Evolutionary conservation across 768 basidiomycete genomes (phyloP).

Genomic region (Tylopilus balloui): DNA sequence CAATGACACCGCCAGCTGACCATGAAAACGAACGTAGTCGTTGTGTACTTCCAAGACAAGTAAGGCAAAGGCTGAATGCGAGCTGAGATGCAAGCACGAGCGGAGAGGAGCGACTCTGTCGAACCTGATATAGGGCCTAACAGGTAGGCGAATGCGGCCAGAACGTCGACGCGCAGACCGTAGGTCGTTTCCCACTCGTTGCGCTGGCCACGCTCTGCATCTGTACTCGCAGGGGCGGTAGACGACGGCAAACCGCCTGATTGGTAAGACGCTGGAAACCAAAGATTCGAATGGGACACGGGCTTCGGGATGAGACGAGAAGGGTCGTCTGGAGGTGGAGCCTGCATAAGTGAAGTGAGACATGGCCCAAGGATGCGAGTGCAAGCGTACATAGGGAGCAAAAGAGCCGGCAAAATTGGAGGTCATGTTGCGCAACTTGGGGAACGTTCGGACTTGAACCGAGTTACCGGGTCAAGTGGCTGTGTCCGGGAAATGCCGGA

Average conservation of each 20-base stretch:
- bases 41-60: slow-evolving; percentile 74
- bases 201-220: slow-evolving; percentile 37
- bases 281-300: slow-evolving; percentile 36
- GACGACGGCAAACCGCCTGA: slow-evolving; percentile 64
- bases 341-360: slow-evolving; percentile 33
- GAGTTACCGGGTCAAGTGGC: slow-evolving; percentile 20
- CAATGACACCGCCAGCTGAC: slow-evolving; percentile 35
- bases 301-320: slow-evolving; percentile 11
- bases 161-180: slow-evolving; percentile 61
- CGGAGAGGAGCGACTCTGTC: slow-evolving; percentile 16
- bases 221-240: slow-evolving; percentile 33
- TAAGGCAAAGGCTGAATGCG: slow-evolving; percentile 49
- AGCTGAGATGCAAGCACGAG: background rate
- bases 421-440: slow-evolving; percentile 1
- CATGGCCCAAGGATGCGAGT: background rate
- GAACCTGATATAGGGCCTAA: slow-evolving; percentile 70
- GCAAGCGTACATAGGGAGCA: slow-evolving; percentile 51
- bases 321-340: slow-evolving; percentile 57
- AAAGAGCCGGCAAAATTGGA: slow-evolving; percentile 40
- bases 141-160: slow-evolving; percentile 61
- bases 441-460: background rate
- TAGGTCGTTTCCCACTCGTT: slow-evolving; percentile 71
- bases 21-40: slow-evolving; percentile 75
- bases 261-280: slow-evolving; percentile 67
- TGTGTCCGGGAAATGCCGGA: slow-evolving; percentile 43